Base-by-base conservation (phyloP, 169 alveolate genomes). In the Babesia divergens region DNA sequence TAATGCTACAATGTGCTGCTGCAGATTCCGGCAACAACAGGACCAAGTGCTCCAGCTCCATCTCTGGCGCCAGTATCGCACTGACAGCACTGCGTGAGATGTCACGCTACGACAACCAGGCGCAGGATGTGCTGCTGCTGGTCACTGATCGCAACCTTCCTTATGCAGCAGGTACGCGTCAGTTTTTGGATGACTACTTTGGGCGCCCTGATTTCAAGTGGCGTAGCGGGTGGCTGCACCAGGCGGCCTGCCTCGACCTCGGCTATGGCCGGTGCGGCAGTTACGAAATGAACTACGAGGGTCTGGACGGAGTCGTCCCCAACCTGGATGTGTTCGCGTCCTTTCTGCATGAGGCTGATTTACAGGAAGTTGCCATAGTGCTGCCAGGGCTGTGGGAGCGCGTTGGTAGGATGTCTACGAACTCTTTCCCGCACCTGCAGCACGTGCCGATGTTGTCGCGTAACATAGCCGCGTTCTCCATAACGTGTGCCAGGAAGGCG, bases 371-470 rank as follows among this genome's bases (percentile, higher is more conserved):
- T 28, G 47, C 35, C 28, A 69, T 35, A 11, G 18, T 28, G 26
- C 51, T 44, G 38, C 28, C 64, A 13, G 54, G 71, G 11, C 7
- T 77, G 60, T 67, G 74, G 86, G 46, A 18, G 18, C 22, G 74
- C 35, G 47, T 77, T 6, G 70, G 64, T 22, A 18, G 82, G 38
- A 77, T 77, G 83, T 65, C 84, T 11, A 47, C 40, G 29, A 70
- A 70, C 44, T 38, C 69, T n/a, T 52, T 24, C n/a, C 51, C 74
- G 32, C 42, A 43, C 24, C 66, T 71, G 51, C 71, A 42, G 29
- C 88, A 80, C 74, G 65, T 70, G 54, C 69, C 88, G 47, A 31
- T 80, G 72, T 40, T 77, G 52, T 49, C 62, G 60, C 62, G 69
- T 18, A 58, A 26, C 50, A 77, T 77, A 6, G 20, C 70, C 24